phyloP scores from a whole-genome alignment of 2,329 filamentous ascomycete species.

The Aspergillus sp. region DNA sequence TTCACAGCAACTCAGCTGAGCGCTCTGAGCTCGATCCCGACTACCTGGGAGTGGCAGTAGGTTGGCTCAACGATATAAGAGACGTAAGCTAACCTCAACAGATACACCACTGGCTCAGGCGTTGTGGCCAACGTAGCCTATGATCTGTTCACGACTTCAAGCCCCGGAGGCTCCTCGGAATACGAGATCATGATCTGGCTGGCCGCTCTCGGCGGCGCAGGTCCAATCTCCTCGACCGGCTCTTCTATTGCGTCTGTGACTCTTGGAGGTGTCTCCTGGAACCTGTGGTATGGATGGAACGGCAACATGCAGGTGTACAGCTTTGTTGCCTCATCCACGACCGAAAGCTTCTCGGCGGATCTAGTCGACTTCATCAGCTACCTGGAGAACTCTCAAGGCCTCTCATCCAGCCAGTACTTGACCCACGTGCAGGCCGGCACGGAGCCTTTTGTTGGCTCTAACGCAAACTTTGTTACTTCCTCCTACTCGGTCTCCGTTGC shows the following conservation, averaged over 20 bases:
- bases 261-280: conserved; percentile 60
- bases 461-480: conserved; percentile 33
- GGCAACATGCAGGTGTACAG: conserved; percentile 62
- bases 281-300: conserved; percentile 66
- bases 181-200: conserved; percentile 73
- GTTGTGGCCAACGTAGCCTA: conserved; percentile 65
- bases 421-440: conserved; percentile 51
- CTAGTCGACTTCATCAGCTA: conserved; percentile 63
- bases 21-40: conserved; percentile 47
- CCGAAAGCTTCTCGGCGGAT: conserved; percentile 62
- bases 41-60: conserved; percentile 52
- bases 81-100: conserved; percentile 17
- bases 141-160: conserved; percentile 62
- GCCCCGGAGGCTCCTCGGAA: conserved; percentile 51
- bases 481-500: conserved; percentile 36
- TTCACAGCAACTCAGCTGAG: conserved; percentile 41
- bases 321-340: conserved; percentile 57
- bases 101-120: conserved; percentile 54
- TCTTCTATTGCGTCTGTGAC: conserved; percentile 58
- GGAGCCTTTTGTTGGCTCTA: conserved; percentile 40
- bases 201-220: conserved; percentile 60
- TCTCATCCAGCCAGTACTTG: conserved; percentile 55
- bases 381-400: conserved; percentile 48
- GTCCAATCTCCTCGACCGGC: conserved; percentile 58
- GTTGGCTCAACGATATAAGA: neutral